phyloP scores from a whole-genome alignment of 2,329 filamentous ascomycete genomes.

The Dactylonectria macrodidyma region DNA sequence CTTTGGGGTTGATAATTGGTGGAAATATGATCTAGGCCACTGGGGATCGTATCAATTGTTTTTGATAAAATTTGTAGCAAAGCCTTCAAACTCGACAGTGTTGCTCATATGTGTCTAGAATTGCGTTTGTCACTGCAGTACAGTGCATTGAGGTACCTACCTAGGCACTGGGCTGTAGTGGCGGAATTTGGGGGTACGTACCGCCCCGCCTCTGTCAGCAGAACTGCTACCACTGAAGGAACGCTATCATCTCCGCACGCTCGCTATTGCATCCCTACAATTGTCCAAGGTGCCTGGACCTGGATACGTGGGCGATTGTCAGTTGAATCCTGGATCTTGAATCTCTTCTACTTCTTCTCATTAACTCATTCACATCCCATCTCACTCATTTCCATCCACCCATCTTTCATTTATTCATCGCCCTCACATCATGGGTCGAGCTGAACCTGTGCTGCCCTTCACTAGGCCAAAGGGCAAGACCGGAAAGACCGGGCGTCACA shows the following conservation, averaged over 20 bases:
- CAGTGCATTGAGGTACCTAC: too few relatives aligned
- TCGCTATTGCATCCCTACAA: neutral
- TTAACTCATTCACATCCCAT: neutral
- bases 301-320: neutral
- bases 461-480: conserved; percentile 28
- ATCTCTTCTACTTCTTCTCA: neutral
- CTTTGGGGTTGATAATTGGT: too few relatives aligned
- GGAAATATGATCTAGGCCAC: too few relatives aligned
- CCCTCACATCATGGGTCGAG: conserved; percentile 36
- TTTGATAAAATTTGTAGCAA: neutral
- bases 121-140: neutral
- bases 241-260: neutral
- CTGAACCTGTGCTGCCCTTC: conserved; percentile 42
- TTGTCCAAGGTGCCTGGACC: neutral
- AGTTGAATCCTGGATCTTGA: neutral
- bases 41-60: neutral
- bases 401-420: neutral
- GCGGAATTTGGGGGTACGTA: neutral
- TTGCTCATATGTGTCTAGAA: neutral
- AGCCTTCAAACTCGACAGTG: neutral
- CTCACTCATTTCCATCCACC: neutral
- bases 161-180: neutral
- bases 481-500: conserved; percentile 17
- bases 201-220: neutral
- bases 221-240: neutral